Evolutionary conservation across 768 basidiomycete genomes (phyloP), one percentile per base, ranked within the genome.

Genomic region (Peribolospora baueri): DNA sequence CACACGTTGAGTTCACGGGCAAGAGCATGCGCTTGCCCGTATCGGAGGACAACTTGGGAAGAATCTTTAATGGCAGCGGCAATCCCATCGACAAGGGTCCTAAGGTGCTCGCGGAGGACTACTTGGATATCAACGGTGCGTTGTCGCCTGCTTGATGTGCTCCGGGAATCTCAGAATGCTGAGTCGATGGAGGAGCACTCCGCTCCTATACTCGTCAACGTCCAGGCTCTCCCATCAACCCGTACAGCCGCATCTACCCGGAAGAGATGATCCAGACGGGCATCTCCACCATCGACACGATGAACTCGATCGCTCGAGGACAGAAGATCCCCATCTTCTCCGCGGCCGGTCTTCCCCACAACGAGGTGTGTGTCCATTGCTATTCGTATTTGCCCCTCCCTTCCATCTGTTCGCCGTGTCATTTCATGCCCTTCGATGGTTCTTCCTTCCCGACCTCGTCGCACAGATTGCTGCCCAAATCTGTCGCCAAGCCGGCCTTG

Each of bases 181-280:
- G 39, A 9, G 3, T 5, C n/a, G 3, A 10, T 7, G 41, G 55
- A 11, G 1, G 5, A 36, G 4, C 5, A 37, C 0, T 7, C 5
- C 45, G 43, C 43, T 25, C 40, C n/a, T 39, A 40, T n/a, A 9
- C 3, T 11, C 7, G 11, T n/a, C n/a, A 8, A 37, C 45, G 8
- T 42, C 48, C 60, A 91, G 90, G 90, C 58, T 91, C 87, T 4
- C 93, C 93, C 48, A 98, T 97, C 71, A 98, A 91, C 68, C 87
- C 87, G 25, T 91, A 80, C 69, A 85, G 84, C 59, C 88, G 93
- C 67, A 97, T 95, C 72, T 97, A 98, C 72, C 93, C 93, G 57
- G 93, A 97, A 70, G 93, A 98, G 71, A 98, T 98, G 93, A 97
- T 98, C 60, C 93, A 98, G 70, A 98, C 93, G 42, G 93, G 93